These are phyloP conservation scores for Komagataella kurtzmanii DNA, from an alignment of 805 yeast genomes.

Conservation along the genomic window DNA sequence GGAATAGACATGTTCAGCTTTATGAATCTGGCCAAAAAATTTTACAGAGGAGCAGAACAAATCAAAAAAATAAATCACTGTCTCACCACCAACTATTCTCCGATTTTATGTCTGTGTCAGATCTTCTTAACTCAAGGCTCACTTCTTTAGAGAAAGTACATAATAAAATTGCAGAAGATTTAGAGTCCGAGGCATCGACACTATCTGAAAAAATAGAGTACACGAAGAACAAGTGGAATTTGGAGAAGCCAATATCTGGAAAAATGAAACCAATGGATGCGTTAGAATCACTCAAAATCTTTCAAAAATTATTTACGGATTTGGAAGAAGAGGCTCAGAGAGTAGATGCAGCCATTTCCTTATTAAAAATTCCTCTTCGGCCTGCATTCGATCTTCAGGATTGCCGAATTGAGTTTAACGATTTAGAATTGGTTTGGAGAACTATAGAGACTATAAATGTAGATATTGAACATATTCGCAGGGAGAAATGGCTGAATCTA, in stretches of 20 bases:
- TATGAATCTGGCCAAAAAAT: constrained; percentile 16
- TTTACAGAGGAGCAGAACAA: constrained; percentile 25
- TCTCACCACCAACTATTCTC: constrained; percentile 49
- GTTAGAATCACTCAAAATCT: constrained; percentile 24
- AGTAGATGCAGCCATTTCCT: constrained; percentile 18
- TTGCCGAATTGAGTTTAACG: constrained; percentile 34
- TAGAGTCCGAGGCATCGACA: constrained; percentile 25
- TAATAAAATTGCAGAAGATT: constrained; percentile 25
- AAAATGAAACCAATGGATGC: constrained; percentile 15
- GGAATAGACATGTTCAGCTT: constrained; percentile 10
- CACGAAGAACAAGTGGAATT: constrained; percentile 32
- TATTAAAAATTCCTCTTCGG: constrained; percentile 19
- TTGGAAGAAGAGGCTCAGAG: constrained; percentile 7
- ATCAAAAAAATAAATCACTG: constrained; percentile 40
- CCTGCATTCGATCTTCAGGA: constrained; percentile 15
- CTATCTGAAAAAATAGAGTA: constrained; percentile 18
- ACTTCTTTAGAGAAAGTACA: constrained; percentile 24
- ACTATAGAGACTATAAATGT: constrained; percentile 39
- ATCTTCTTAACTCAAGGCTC: constrained; percentile 22
- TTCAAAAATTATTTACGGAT: constrained; percentile 14
- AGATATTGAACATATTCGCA: constrained; percentile 27
- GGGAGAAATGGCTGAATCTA: constrained; percentile 33
- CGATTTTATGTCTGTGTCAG: constrained; percentile 26
- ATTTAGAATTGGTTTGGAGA: constrained; percentile 51
- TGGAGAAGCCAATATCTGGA: constrained; percentile 29